Base-by-base conservation (phyloP, 1,139 yeast species). In the Pichia cactophila region DNA sequence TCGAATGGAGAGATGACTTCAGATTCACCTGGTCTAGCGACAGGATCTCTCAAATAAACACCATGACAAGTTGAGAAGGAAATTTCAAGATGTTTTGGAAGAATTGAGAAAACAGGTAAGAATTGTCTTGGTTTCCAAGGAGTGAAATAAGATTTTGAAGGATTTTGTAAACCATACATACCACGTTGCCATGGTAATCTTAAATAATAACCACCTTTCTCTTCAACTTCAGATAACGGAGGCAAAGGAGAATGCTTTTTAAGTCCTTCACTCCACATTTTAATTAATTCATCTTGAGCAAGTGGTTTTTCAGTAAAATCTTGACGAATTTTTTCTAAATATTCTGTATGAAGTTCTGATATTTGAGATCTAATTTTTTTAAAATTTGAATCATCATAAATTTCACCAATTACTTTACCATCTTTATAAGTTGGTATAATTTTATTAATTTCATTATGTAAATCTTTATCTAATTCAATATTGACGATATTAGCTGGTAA, bases 51-150 rank as follows among this genome's bases (percentile, higher is more conserved):
- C 68, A 92, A 72, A 69, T 92, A 92, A 33, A 92, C 84, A 11
- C 97, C 97, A 68, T 90, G 96, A 66, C 97, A 90, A 9, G 97
- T 88, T 54, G 79, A 78, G 68, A 87, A 90, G 23, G 95, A 86
- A 39, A 94, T 73, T 69, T 92, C 98, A 53, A 92, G 74, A 67
- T 92, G 97, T 54, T 86, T 83, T 31, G 98, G 98, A 59, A 88
- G 77, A 53, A 92, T 78, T 16, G 97, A 94, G 68, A 90, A 88
- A 44, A 96, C 94, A 5, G 96, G 90, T 56, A 92, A 70, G 69
- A 90, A 92, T 41, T 92, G 95, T 69, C 96, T 83, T 54, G 97
- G 95, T 52, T 83, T 77, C 97, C 97, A 92, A 48, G 98, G 98
- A 9, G 97, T 88, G 72, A 92, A 92, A 69, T 84, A 92, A 9